Conservation (phyloP, 495 filamentous ascomycete genomes). For the Xylaria telfairii region DNA sequence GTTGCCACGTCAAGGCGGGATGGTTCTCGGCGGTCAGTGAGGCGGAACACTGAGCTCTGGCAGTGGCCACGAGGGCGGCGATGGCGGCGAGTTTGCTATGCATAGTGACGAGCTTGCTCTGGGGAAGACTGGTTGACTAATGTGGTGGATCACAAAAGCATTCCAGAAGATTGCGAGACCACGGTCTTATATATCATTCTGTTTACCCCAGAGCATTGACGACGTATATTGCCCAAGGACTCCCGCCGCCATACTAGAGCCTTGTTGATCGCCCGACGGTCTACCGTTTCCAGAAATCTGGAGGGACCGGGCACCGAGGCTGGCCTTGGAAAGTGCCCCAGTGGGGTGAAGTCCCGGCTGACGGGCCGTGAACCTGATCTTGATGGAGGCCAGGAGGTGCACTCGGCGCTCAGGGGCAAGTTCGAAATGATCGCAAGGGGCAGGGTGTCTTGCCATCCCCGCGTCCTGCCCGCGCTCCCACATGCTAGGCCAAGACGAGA, state of each 20-base stretch:
- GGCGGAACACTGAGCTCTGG: constrained; percentile 58
- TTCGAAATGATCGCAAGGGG: constrained; percentile 6
- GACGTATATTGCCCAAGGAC: not conserved
- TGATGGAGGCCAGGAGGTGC: not conserved
- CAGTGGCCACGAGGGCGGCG: constrained; percentile 43
- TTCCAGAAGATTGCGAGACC: constrained; percentile 18
- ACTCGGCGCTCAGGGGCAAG: constrained; percentile 2
- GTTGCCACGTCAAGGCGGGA: constrained; percentile 61
- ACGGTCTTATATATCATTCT: constrained; percentile 24
- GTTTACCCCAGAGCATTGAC: not conserved
- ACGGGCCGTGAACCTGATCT: constrained; percentile 21
- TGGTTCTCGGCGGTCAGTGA: constrained; percentile 59
- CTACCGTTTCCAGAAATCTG: constrained; percentile 16
- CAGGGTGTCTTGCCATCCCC: not conserved
- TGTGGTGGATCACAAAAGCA: constrained; percentile 17
- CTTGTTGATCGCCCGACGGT: not conserved
- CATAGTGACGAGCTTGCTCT: constrained; percentile 29
- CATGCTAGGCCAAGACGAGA: constrained; percentile 23
- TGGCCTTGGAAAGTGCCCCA: constrained; percentile 4
- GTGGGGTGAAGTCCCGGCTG: constrained; percentile 16
- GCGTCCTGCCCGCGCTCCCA: not conserved
- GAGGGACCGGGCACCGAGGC: not conserved
- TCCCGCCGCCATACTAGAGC: not conserved
- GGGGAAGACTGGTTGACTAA: constrained; percentile 28
- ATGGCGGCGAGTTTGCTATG: constrained; percentile 37